A percentile compares a stretch with the other conserved stretches of the same genome.
These are phyloP conservation scores for Colletotrichum sublineola DNA, from an alignment of 2,329 filamentous ascomycete species.

Conservation along the genomic window DNA sequence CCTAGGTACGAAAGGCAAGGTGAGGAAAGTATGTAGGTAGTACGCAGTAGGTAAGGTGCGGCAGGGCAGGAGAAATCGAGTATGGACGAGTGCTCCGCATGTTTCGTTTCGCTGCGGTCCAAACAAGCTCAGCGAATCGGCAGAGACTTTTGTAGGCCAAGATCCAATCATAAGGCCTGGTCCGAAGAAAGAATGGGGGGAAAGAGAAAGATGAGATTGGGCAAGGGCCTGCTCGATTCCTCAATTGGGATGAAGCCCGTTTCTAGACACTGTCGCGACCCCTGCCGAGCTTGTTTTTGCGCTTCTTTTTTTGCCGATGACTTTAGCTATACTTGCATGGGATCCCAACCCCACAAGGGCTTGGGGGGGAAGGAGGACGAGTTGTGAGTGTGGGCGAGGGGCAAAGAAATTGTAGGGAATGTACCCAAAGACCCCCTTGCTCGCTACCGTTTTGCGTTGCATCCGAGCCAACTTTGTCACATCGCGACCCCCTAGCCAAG, in stretches of 20 bases:
- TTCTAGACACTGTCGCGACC: constrained; percentile 28
- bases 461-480: constrained; percentile 38
- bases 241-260: constrained; percentile 41
- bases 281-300: constrained; percentile 43
- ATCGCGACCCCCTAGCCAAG: constrained; percentile 30
- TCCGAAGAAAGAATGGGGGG: constrained; percentile 30
- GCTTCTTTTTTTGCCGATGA: constrained; percentile 38
- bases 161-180: constrained; percentile 24
- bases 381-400: neutral
- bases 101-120: constrained; percentile 42
- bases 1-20: neutral
- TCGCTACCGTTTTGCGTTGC: constrained; percentile 39
- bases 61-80: neutral
- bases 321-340: neutral
- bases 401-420: neutral
- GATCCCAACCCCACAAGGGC: constrained; percentile 19
- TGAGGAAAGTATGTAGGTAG: too few relatives aligned
- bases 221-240: constrained; percentile 25
- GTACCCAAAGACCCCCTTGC: constrained; percentile 1
- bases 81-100: constrained; percentile 20
- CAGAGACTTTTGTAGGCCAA: neutral
- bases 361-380: neutral
- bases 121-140: constrained; percentile 43
- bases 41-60: neutral
- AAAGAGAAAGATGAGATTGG: constrained; percentile 36